phyloP scores from a whole-genome alignment of 371 early-diverging fungal genomes.

The Lichtheimia ornata region DNA sequence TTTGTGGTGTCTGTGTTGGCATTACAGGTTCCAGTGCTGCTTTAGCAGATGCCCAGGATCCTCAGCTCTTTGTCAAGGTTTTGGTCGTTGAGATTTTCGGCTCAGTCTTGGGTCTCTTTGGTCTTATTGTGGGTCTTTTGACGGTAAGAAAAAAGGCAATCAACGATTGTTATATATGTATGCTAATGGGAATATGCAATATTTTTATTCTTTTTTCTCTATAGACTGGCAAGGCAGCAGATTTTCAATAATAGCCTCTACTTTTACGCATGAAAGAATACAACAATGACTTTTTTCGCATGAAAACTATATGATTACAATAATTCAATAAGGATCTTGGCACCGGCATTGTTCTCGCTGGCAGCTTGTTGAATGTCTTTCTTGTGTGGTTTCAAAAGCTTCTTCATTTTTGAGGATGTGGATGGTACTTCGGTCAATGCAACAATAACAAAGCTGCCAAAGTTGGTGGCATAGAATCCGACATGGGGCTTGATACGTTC shows the following conservation, averaged over 20 bases:
- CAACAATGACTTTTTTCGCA: neutral
- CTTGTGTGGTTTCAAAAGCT: constrained; percentile 40
- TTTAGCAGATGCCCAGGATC: constrained; percentile 95
- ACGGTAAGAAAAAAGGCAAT: constrained; percentile 49
- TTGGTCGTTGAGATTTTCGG: constrained; percentile 98
- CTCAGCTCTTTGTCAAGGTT: constrained; percentile 93
- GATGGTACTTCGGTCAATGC: constrained; percentile 64
- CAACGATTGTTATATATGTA: neutral
- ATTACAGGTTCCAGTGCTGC: constrained; percentile 93
- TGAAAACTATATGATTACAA: constrained; percentile 9
- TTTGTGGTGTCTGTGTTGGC: constrained; percentile 96
- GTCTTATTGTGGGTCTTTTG: constrained; percentile 83
- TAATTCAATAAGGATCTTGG: constrained; percentile 36
- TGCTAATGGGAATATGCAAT: neutral
- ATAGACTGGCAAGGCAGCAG: constrained; percentile 60
- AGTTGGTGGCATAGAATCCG: constrained; percentile 42
- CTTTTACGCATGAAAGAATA: neutral
- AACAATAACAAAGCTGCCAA: constrained; percentile 59
- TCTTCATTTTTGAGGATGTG: constrained; percentile 38
- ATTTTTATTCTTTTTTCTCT: constrained; percentile 9
- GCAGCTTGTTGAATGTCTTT: constrained; percentile 40
- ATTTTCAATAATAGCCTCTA: constrained; percentile 28
- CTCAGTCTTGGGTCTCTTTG: constrained; percentile 94
- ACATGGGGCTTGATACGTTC: constrained; percentile 41
- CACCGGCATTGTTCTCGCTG: constrained; percentile 33